Conservation (phyloP, 2,329 filamentous ascomycete genomes). For the Celoporthe dispersa region DNA sequence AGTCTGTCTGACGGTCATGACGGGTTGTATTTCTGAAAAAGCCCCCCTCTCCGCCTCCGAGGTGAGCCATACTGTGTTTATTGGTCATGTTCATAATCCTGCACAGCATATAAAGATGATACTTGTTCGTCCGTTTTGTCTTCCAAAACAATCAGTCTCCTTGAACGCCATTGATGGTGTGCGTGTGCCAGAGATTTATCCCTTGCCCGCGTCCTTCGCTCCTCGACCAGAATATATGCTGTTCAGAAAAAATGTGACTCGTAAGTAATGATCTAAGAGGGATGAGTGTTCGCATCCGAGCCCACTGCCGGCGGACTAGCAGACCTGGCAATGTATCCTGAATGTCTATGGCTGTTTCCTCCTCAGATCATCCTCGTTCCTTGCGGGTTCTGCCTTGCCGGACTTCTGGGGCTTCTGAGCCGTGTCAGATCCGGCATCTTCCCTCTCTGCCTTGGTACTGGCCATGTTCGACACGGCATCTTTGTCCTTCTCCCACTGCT, state of each 20-base stretch:
- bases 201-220: slow-evolving; percentile 3
- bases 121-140: slow-evolving; percentile 22
- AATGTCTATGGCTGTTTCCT: slow-evolving; percentile 16
- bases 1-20: not conserved
- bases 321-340: not conserved
- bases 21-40: slow-evolving; percentile 33
- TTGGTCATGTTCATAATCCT: slow-evolving; percentile 20
- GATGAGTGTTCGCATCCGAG: not conserved
- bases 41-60: slow-evolving; percentile 34
- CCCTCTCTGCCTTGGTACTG: slow-evolving; percentile 53
- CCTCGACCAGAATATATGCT: not conserved
- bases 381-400: slow-evolving; percentile 5
- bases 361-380: slow-evolving; percentile 9
- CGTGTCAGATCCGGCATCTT: slow-evolving; percentile 34
- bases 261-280: slow-evolving; percentile 4
- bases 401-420: slow-evolving; percentile 26
- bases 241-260: not conserved
- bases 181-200: slow-evolving; percentile 16
- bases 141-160: slow-evolving; percentile 27
- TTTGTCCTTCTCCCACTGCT: slow-evolving; percentile 92
- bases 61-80: slow-evolving; percentile 35
- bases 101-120: slow-evolving; percentile 13
- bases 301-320: not conserved
- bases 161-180: slow-evolving; percentile 22
- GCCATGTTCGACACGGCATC: slow-evolving; percentile 61